Evolutionary conservation across 108 stramenopile species (phyloP), one percentile per base, ranked within the genome.

Genomic region (Skeletonema menzelii): DNA sequence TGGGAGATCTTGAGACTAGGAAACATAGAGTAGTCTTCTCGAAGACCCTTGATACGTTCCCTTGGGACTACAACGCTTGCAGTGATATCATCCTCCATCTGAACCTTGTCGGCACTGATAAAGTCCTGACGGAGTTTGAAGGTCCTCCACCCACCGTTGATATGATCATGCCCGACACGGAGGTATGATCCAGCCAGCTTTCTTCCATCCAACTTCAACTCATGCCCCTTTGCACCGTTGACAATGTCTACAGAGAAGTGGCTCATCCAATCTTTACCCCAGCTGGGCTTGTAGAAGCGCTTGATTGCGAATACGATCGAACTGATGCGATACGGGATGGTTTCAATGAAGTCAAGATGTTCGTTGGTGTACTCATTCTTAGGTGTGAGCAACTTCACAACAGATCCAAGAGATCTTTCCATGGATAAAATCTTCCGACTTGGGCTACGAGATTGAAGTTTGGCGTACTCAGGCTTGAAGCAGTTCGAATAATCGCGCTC

Each of bases 41-140:
- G 85, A 3, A 86, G 49, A 26, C 70, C 75, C 31, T 57, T 63
- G n/a, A 86, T 69, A 59, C 83, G 85, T 24, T 82, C 65, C 11
- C 82, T 62, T 38, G 85, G 85, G 3, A 86, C 85, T 19, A 86
- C 85, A 17, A 86, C 72, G 66, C 82, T 83, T 6, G 85, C 85
- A 27, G 82, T 86, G 31, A 86, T 86, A 31, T 86, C 85, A 72
- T 86, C 85, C 56, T 86, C 85, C 85, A 86, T 86, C 61, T 86
- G 85, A 22, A 86, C 85, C 64, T 86, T 86, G 56, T 57, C 70
- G n/a, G 85, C 82, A 34, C 79, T 31, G 35, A 76, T 72, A 37
- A 86, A 86, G 69, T 86, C 85, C 44, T 86, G 85, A 47, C 85
- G 58, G 44, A 86, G 70, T 58, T 82, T 77, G 75, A 76, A 86